Conservation (phyloP, 2,329 filamentous ascomycete genomes). For the Nothophoma quercina region DNA sequence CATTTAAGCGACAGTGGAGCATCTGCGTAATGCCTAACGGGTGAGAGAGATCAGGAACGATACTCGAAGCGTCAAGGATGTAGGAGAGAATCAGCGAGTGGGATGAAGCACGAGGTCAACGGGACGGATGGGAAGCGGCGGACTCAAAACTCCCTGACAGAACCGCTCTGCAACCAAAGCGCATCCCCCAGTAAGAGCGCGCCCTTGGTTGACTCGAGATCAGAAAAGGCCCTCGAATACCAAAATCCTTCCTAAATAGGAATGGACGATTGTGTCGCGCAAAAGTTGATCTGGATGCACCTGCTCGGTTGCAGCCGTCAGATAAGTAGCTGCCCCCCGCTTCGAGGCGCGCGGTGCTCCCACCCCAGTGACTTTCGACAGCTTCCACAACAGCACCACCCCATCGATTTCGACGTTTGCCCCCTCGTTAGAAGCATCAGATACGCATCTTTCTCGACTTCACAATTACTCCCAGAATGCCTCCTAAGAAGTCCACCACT, state of each 20-base stretch:
- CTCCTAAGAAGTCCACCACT: constrained; percentile 69
- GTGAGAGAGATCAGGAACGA: constrained; percentile 6
- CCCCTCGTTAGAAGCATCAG: constrained; percentile 47
- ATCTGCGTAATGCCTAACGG: constrained; percentile 11
- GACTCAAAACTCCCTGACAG: constrained; percentile 33
- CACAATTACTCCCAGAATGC: constrained; percentile 59
- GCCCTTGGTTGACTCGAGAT: constrained; percentile 28
- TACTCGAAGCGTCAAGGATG: constrained; percentile 6
- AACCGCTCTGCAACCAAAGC: constrained; percentile 22
- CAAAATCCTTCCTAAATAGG: constrained; percentile 43
- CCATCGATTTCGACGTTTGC: constrained; percentile 29
- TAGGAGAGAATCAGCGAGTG: constrained; percentile 11
- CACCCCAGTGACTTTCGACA: constrained; percentile 34
- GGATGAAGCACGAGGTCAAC: constrained; percentile 23
- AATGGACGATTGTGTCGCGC: constrained; percentile 33
- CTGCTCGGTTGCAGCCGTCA: constrained; percentile 37
- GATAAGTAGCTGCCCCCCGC: constrained; percentile 40
- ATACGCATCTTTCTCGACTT: constrained; percentile 33
- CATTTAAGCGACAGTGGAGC: constrained; percentile 3
- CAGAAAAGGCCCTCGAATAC: constrained; percentile 32
- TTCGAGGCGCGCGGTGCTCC: constrained; percentile 37
- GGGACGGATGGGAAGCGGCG: constrained; percentile 28
- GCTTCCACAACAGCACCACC: constrained; percentile 31
- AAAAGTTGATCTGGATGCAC: constrained; percentile 42
- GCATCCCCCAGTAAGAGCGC: constrained; percentile 32